Conservation (phyloP, 2,329 filamentous ascomycete genomes). For the Chaetomiaceae sp. region DNA sequence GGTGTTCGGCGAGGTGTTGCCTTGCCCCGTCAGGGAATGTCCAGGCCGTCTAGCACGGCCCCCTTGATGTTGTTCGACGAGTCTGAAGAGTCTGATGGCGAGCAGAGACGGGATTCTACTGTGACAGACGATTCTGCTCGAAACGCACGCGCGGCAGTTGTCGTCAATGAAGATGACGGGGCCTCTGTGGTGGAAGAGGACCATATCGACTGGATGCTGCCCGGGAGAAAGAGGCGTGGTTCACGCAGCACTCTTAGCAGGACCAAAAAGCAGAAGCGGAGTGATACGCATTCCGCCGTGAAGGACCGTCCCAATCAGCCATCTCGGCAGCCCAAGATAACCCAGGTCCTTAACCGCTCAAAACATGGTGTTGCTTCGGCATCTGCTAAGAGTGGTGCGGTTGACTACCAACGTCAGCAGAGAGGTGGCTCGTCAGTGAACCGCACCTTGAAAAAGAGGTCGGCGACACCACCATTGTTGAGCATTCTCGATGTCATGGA, state of each 20-base stretch:
- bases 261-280: slow-evolving; percentile 28
- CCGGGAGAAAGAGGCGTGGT: slow-evolving; percentile 34
- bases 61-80: slow-evolving; percentile 42
- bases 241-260: slow-evolving; percentile 25
- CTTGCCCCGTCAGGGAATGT: slow-evolving; percentile 34
- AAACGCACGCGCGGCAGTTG: background rate
- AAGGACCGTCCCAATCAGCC: slow-evolving; percentile 24
- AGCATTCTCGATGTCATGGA: slow-evolving; percentile 57
- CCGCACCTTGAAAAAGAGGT: slow-evolving; percentile 11
- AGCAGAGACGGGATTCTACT: background rate
- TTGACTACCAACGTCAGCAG: slow-evolving; percentile 2
- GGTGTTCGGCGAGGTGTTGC: slow-evolving; percentile 44
- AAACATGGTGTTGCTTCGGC: slow-evolving; percentile 9
- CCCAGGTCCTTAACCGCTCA: slow-evolving; percentile 20
- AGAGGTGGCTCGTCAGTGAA: slow-evolving; percentile 3
- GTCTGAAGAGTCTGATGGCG: slow-evolving; percentile 37
- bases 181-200: slow-evolving; percentile 45
- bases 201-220: slow-evolving; percentile 45
- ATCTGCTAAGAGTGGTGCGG: slow-evolving; percentile 2
- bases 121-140: background rate
- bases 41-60: slow-evolving; percentile 26
- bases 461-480: slow-evolving; percentile 38
- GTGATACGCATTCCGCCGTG: slow-evolving; percentile 27
- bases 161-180: slow-evolving; percentile 15
- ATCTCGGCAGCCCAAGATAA: slow-evolving; percentile 30